Base-by-base conservation (phyloP, 73 alveolate genomes). In the Paramecium biaurelia region DNA sequence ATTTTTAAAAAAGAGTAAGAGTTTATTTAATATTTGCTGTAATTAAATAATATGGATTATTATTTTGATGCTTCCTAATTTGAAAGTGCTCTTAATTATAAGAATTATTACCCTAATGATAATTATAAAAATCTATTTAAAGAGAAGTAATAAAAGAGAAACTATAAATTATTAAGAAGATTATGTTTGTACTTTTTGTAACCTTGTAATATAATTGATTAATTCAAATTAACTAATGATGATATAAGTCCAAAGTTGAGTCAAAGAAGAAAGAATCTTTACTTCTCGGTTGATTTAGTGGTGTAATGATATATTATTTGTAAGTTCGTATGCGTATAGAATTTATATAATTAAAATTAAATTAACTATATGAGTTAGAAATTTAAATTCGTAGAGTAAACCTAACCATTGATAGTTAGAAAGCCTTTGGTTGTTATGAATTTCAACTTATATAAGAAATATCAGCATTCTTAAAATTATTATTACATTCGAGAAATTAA, bases 401-500 rank as follows among this genome's bases (percentile, higher is more conserved):
- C 24, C 15, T 12, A 26, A 12, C 84, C 84, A 10, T 26, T 26
- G 21, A 63, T 63, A 63, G 84, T 63, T 63, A 63, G 84, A 63
- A 63, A 63, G 26, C 84, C 84, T 5, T 26, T 63, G 1, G 49
- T 28, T 63, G 43, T 63, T 12, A 63, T 79, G 35, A 79, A 47
- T 21, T 20, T 15, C 32, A 20, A 28, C 18, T 21, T 79, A 10
- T 79, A 42, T 45, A 23, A 45, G 47, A 79, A 45, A 79, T 79
- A 30, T 42, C 35, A 23, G 26, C 90, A 79, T 23, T 79, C 90
- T 24, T 35, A 79, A 47, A 79, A 79, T 79, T 79, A 79, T 34
- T 79, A 79, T 47, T 79, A 79, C 56, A 79, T 41, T 41, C 9
- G 90, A 47, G 90, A 79, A 21, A 43, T 79, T n/a, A 79, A 79